phyloP scores from a whole-genome alignment of 495 filamentous ascomycete genomes.

The Aspergillus olivimuriae region DNA sequence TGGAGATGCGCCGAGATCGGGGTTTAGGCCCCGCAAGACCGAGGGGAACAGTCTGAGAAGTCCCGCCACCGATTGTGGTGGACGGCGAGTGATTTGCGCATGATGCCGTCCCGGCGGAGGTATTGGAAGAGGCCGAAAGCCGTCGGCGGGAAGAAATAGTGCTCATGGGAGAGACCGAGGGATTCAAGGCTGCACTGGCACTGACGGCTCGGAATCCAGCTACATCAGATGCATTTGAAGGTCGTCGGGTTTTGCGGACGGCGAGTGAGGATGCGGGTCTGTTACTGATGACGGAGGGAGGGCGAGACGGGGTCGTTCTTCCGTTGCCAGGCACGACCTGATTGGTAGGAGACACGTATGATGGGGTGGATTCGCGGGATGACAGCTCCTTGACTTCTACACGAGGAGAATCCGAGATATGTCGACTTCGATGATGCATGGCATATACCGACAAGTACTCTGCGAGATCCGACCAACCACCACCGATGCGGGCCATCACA shows the following conservation, averaged over 20 bases:
- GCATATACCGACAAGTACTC: conserved; percentile 95
- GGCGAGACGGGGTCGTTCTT: conserved; percentile 29
- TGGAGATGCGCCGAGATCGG: conserved; percentile 36
- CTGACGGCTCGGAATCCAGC: conserved; percentile 25
- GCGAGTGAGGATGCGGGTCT: conserved; percentile 35
- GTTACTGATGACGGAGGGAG: conserved; percentile 30
- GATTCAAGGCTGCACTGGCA: conserved; percentile 18
- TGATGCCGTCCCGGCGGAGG: conserved; percentile 27
- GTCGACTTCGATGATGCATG: conserved; percentile 66
- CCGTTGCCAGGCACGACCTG: conserved; percentile 19
- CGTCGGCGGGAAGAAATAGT: conserved; percentile 20
- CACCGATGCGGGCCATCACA: conserved; percentile 95
- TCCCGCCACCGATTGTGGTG: conserved; percentile 6
- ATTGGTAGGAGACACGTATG: conserved; percentile 23
- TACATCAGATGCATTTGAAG: conserved; percentile 33
- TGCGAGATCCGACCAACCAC: conserved; percentile 91
- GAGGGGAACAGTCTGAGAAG: conserved; percentile 29
- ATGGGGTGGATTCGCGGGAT: conserved; percentile 26
- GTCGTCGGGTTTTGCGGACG: conserved; percentile 33
- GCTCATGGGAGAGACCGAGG: conserved; percentile 28
- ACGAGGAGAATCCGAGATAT: conserved; percentile 34
- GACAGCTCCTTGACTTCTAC: conserved; percentile 39
- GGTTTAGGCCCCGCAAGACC: conserved; percentile 45
- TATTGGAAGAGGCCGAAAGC: conserved; percentile 33
- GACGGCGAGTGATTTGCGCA: conserved; percentile 21